Evolutionary conservation across 2,329 filamentous ascomycete genomes (phyloP).

Genomic region (Phoma sp.): DNA sequence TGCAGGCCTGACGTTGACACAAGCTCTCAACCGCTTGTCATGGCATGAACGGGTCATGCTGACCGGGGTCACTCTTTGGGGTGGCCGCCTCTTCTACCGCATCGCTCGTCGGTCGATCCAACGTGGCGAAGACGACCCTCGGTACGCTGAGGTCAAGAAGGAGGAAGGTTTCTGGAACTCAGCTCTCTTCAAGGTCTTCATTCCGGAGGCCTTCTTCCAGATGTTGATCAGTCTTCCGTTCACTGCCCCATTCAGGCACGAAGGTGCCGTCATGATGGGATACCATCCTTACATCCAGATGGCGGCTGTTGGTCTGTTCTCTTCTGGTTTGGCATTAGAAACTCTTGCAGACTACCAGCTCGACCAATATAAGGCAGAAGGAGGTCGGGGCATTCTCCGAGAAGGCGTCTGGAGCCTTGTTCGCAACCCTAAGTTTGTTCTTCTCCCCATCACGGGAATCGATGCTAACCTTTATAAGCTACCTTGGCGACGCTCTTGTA

Average conservation of each 20-base stretch:
- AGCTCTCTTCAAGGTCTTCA: constrained; percentile 60
- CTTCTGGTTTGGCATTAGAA: constrained; percentile 63
- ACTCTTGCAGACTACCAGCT: constrained; percentile 64
- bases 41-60: constrained; percentile 64
- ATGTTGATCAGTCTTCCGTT: constrained; percentile 64
- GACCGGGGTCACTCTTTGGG: constrained; percentile 64
- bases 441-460: background rate
- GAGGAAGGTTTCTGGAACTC: constrained; percentile 64
- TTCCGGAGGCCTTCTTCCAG: constrained; percentile 65
- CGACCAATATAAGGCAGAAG: constrained; percentile 56
- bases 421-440: constrained; percentile 65
- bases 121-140: constrained; percentile 62
- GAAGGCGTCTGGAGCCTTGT: constrained; percentile 69
- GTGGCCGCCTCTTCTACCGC: constrained; percentile 62
- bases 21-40: constrained; percentile 57
- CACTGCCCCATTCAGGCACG: constrained; percentile 61
- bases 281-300: constrained; percentile 47
- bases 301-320: constrained; percentile 62
- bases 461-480: constrained; percentile 49
- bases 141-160: constrained; percentile 61
- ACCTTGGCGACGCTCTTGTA: constrained; percentile 65
- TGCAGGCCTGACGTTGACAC: constrained; percentile 54
- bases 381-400: constrained; percentile 54
- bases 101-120: constrained; percentile 57
- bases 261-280: constrained; percentile 45